A percentile compares a stretch with the other conserved stretches of the same genome.
Conservation (phyloP, 1,284 basidiomycete species). For the Bjerkandera adusta region DNA sequence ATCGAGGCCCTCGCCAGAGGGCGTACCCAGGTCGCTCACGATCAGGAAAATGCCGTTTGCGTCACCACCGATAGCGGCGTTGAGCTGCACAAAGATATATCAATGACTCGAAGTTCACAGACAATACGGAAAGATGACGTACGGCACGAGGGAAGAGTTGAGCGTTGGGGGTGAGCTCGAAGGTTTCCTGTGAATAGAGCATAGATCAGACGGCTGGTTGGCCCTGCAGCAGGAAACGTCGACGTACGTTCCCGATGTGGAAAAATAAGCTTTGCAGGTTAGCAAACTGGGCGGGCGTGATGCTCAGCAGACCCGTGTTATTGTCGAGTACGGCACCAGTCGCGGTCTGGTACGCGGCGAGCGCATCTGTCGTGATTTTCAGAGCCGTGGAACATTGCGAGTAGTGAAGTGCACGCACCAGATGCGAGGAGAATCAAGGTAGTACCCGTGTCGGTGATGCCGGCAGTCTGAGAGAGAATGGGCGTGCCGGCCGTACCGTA, state of each 20-base stretch:
- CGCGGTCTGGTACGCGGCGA: slow-evolving; percentile 41
- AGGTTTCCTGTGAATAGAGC: slow-evolving; percentile 21
- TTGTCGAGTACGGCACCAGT: slow-evolving; percentile 49
- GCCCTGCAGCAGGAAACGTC: slow-evolving; percentile 19
- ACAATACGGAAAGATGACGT: not conserved
- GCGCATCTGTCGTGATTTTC: slow-evolving; percentile 38
- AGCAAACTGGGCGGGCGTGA: slow-evolving; percentile 47
- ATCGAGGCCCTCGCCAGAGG: slow-evolving; percentile 23
- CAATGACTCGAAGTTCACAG: not conserved
- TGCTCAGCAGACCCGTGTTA: slow-evolving; percentile 49
- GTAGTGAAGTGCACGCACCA: slow-evolving; percentile 7
- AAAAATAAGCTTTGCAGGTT: slow-evolving; percentile 54
- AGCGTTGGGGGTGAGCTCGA: slow-evolving; percentile 50
- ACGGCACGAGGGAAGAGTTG: slow-evolving; percentile 41
- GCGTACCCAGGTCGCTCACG: slow-evolving; percentile 22
- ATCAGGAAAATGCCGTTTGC: slow-evolving; percentile 26
- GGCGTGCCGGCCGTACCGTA: slow-evolving; percentile 11
- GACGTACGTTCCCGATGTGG: slow-evolving; percentile 39
- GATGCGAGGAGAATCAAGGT: slow-evolving; percentile 18
- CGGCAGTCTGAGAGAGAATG: slow-evolving; percentile 12
- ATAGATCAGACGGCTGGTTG: slow-evolving; percentile 2
- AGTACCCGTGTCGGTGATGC: slow-evolving; percentile 20
- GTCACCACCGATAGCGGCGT: slow-evolving; percentile 28
- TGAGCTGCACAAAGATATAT: slow-evolving; percentile 21
- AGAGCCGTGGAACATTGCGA: not conserved